phyloP scores from a whole-genome alignment of 192 early-diverging fungal species.

The Spizellomyces punctatus region DNA sequence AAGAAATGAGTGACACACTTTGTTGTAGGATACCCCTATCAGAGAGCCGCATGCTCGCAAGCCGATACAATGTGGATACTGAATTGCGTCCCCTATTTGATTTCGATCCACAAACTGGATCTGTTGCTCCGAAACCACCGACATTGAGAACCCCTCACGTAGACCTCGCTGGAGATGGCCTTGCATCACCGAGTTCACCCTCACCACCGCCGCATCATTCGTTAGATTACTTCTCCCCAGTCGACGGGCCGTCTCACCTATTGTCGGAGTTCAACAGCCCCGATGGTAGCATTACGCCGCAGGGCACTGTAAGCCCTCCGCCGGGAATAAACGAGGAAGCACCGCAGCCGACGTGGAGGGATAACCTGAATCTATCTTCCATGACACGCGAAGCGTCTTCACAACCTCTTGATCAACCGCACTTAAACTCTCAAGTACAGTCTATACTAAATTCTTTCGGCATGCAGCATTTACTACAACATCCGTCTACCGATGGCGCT shows the following conservation, averaged over 20 bases:
- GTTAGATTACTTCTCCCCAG: not conserved
- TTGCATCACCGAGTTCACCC: not conserved
- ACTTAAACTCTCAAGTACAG: conserved; percentile 5
- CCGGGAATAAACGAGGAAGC: not conserved
- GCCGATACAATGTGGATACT: conserved; percentile 38
- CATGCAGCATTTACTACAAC: not conserved
- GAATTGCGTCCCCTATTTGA: conserved; percentile 38
- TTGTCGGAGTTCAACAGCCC: not conserved
- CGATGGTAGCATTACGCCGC: not conserved
- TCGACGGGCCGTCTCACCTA: not conserved
- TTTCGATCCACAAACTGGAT: conserved; percentile 32
- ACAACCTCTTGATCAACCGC: not conserved
- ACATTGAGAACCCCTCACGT: conserved; percentile 1
- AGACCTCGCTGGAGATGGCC: not conserved
- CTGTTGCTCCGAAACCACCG: conserved; percentile 29
- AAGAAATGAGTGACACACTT: not conserved
- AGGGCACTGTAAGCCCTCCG: not conserved
- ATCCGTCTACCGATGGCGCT: not conserved
- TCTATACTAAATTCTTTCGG: not conserved
- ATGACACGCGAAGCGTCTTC: not conserved
- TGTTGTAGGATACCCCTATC: conserved; percentile 11
- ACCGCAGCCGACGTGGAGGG: not conserved
- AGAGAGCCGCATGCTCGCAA: conserved; percentile 4
- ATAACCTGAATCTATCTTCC: not conserved
- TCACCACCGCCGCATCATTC: not conserved